phyloP scores from a whole-genome alignment of 176 grass and related monocot genomes.

The Rhynchospora tenuis region DNA sequence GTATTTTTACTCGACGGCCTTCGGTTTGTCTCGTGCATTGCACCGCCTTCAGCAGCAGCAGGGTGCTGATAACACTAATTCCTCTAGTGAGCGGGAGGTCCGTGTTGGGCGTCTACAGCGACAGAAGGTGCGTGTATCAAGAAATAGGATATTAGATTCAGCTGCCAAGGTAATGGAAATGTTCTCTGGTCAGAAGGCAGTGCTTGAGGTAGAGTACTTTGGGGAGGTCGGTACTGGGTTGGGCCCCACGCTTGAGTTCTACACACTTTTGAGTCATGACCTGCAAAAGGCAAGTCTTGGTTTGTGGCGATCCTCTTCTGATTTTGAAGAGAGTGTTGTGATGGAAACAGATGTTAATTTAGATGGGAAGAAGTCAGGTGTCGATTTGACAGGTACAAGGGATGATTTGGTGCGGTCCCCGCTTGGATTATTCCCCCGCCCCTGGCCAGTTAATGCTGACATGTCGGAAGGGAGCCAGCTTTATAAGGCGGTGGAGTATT shows the following conservation, averaged over 20 bases:
- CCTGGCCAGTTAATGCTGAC: slow-evolving; percentile 50
- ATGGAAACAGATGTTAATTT: slow-evolving; percentile 42
- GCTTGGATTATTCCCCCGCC: slow-evolving; percentile 75
- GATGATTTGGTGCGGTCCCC: slow-evolving; percentile 51
- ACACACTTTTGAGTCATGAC: slow-evolving; percentile 82
- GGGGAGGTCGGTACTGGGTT: slow-evolving; percentile 93
- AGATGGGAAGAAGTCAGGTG: slow-evolving; percentile 19
- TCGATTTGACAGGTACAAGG: slow-evolving; percentile 21
- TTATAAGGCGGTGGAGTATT: slow-evolving; percentile 69
- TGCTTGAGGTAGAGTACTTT: slow-evolving; percentile 94
- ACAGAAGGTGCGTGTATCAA: slow-evolving; percentile 88
- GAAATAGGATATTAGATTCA: slow-evolving; percentile 81
- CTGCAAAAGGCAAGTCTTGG: slow-evolving; percentile 55
- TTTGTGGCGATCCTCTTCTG: slow-evolving; percentile 65
- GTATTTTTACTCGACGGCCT: slow-evolving; percentile 86
- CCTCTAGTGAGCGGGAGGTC: slow-evolving; percentile 67
- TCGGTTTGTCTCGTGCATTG: slow-evolving; percentile 79
- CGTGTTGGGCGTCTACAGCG: slow-evolving; percentile 62
- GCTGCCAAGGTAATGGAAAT: slow-evolving; percentile 95
- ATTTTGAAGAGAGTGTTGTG: slow-evolving; percentile 27
- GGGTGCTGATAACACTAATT: slow-evolving; percentile 50
- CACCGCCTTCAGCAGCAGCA: slow-evolving; percentile 87
- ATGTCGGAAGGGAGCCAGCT: slow-evolving; percentile 60
- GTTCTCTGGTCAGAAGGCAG: slow-evolving; percentile 77
- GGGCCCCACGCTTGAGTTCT: slow-evolving; percentile 88